Percentiles rank a stretch among this genome's conserved stretches.
Conservation (phyloP, 371 early-diverging fungal genomes). For the Nematocida sp. region DNA sequence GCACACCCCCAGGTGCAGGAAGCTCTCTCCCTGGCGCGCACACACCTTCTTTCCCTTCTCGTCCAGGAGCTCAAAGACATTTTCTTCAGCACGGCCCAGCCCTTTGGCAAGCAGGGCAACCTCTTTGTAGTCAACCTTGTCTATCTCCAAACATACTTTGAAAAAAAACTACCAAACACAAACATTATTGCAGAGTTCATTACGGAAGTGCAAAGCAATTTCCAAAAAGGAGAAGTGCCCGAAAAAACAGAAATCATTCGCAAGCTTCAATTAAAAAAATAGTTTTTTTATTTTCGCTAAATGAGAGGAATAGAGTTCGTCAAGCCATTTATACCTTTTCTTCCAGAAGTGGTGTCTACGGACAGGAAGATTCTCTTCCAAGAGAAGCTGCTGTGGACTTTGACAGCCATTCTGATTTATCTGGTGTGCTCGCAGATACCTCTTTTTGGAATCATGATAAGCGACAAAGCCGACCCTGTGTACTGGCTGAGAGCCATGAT, state of each 20-base stretch:
- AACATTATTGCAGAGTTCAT: conserved; percentile 6
- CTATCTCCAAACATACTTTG: conserved; percentile 30
- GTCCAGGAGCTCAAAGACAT: conserved; percentile 34
- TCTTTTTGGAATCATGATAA: conserved; percentile 95
- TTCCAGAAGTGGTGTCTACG: conserved; percentile 91
- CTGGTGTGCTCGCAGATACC: conserved; percentile 98
- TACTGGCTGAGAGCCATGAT: conserved; percentile 98
- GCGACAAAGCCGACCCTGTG: conserved; percentile 74
- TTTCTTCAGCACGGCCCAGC: conserved; percentile 29
- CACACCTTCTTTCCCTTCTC: not conserved
- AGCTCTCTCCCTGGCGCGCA: not conserved
- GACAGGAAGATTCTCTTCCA: conserved; percentile 90
- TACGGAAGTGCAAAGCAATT: conserved; percentile 12
- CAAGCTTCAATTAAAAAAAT: conserved; percentile 12
- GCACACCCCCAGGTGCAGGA: not conserved
- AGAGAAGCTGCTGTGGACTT: conserved; percentile 96
- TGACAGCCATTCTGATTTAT: conserved; percentile 89
- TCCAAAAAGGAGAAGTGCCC: conserved; percentile 6
- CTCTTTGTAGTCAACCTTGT: conserved; percentile 41
- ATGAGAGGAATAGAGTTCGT: conserved; percentile 81
- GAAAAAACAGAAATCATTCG: not conserved
- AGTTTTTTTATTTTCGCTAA: conserved; percentile 66
- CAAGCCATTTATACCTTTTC: conserved; percentile 88
- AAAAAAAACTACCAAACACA: not conserved
- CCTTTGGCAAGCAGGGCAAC: conserved; percentile 48